Evolutionary conservation across 2,329 filamentous ascomycete genomes (phyloP), one percentile per base, ranked within the genome.

Genomic region (Xylaria sp.): DNA sequence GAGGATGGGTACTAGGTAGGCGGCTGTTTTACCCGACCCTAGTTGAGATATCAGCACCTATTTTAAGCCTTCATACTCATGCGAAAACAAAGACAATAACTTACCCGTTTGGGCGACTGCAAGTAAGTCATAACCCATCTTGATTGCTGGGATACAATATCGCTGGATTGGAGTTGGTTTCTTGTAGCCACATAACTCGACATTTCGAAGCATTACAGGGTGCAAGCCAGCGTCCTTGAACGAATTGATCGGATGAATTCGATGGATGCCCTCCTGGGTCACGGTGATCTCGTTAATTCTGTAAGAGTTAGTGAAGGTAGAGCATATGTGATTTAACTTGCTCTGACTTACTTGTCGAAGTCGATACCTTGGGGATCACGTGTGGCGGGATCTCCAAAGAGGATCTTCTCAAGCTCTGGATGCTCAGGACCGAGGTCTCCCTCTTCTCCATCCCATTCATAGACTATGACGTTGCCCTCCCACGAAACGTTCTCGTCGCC

Each of bases 11-110:
- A 97, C 88, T 4, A 99, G 81, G 76, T 96, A 99, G 0, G 96
- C 94, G 0, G 92, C 95, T 0, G 96, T 99, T 84, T 99, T 99
- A 59, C 96, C 96, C 29, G 95, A 98, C 22, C 96, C 95, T 97
- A 55, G 5, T 69, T 47, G 22, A 51, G 11, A 44, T 47, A 38
- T 71, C 11, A 70, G 57, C 27, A 33, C 58, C 3, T 11, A 27
- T 42, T 31, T 15, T 11, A 29, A 53, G 4, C 1, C 45, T 20
- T 10, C 20, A 27, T 51, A 33, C 3, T 0, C 17, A n/a, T 13
- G 5, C 7, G n/a, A 49, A 17, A 45, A 50, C 25, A 54, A 39
- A 33, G 29, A n/a, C 3, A 13, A 5, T 29, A n/a, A 81, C 87
- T 79, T 83, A 96, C 95, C 95, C 54, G 96, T 99, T 80, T 98